Conservation (phyloP, 768 basidiomycete genomes). For the Macrolepiota albuminosa region DNA sequence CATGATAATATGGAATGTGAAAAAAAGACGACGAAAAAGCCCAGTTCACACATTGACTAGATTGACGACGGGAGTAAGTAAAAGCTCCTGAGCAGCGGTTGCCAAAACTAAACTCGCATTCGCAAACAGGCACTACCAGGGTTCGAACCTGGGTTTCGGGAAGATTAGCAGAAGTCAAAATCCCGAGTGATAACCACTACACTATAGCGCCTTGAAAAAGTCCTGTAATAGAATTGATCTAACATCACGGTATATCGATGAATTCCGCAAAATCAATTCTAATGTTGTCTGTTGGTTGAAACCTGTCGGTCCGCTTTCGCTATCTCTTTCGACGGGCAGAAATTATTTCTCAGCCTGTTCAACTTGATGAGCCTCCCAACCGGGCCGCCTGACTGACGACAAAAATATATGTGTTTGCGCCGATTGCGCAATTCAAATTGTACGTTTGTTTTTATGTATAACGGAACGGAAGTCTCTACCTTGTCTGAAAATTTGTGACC, state of each 20-base stretch:
- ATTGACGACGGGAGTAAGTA: too few relatives aligned
- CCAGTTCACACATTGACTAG: too few relatives aligned
- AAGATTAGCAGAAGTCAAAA: constrained; percentile 1
- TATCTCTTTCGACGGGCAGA: neutral
- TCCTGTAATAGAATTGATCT: too few relatives aligned
- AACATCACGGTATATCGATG: too few relatives aligned
- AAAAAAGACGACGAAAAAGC: too few relatives aligned
- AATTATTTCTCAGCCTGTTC: neutral
- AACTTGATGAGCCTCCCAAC: neutral
- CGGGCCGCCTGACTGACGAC: neutral
- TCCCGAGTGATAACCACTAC: constrained; percentile 18
- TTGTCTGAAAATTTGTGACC: neutral
- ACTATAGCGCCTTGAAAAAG: constrained; percentile 6
- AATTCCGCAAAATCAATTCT: too few relatives aligned
- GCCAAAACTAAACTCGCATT: too few relatives aligned
- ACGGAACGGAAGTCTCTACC: neutral
- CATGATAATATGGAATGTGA: too few relatives aligned
- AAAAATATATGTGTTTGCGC: neutral
- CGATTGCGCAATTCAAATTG: neutral
- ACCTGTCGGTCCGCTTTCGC: neutral
- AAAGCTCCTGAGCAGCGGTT: too few relatives aligned
- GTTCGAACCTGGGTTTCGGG: constrained; percentile 17
- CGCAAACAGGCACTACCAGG: constrained; percentile 6
- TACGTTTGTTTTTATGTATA: neutral
- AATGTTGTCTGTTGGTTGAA: too few relatives aligned